phyloP scores from a whole-genome alignment of 352 stramenopile species.

The Pythium periplocum region DNA sequence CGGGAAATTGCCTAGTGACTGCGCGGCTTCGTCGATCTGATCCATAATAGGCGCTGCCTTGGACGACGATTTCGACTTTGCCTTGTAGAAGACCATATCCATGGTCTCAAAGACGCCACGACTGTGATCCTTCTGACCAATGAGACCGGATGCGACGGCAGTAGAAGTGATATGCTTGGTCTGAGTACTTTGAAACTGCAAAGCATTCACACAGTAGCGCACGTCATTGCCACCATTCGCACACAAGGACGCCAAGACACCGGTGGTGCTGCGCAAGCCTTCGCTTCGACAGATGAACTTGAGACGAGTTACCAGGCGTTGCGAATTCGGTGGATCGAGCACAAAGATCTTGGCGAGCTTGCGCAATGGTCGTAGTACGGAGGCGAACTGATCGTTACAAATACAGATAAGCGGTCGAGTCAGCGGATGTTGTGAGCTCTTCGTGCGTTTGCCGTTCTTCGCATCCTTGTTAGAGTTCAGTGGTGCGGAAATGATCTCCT shows the following conservation, averaged over 20 bases:
- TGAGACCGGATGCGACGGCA: conserved; percentile 23
- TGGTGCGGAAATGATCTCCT: conserved; percentile 89
- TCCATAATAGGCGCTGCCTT: conserved; percentile 20
- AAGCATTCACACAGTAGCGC: conserved; percentile 93
- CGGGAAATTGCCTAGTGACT: conserved; percentile 70
- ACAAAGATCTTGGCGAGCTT: conserved; percentile 93
- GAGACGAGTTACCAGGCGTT: conserved; percentile 89
- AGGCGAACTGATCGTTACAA: conserved; percentile 98
- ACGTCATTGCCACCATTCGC: conserved; percentile 87
- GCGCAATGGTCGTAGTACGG: conserved; percentile 91
- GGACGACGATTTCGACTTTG: conserved; percentile 25
- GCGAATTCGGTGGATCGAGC: conserved; percentile 77
- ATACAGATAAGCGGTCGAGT: conserved; percentile 97
- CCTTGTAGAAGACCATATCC: conserved; percentile 75
- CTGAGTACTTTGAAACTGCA: conserved; percentile 92
- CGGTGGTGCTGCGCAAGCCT: conserved; percentile 71
- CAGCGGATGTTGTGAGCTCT: conserved; percentile 59
- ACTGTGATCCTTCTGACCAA: conserved; percentile 57
- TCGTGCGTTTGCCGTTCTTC: conserved; percentile 20
- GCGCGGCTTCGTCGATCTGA: conserved; percentile 62
- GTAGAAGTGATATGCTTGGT: conserved; percentile 22
- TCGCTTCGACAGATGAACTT: conserved; percentile 91
- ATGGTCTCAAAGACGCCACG: conserved; percentile 61
- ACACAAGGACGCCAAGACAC: conserved; percentile 53
- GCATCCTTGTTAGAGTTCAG: conserved; percentile 48